Conservation (phyloP, 495 filamentous ascomycete species). For the Extremus antarcticus region DNA sequence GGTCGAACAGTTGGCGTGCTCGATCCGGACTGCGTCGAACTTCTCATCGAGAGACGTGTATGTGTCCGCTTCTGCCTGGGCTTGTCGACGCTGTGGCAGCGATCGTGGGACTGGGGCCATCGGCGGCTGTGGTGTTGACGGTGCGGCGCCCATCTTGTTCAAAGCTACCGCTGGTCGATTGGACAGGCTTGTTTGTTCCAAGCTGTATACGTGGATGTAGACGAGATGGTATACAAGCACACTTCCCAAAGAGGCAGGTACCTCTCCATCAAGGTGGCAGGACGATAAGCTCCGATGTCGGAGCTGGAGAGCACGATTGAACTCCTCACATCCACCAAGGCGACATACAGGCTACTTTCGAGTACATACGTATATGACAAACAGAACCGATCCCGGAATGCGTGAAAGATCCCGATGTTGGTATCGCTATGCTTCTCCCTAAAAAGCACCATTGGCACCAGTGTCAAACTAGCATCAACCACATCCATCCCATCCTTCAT, state of each 20-base stretch:
- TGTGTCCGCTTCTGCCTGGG: neutral
- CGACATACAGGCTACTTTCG: too few relatives aligned
- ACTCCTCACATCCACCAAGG: too few relatives aligned
- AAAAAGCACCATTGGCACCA: too few relatives aligned
- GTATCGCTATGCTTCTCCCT: too few relatives aligned
- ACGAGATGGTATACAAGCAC: neutral
- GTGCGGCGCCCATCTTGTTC: neutral
- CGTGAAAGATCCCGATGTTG: too few relatives aligned
- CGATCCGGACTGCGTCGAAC: slow-evolving; percentile 20
- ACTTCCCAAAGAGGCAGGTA: neutral
- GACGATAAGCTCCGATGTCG: neutral
- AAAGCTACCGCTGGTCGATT: too few relatives aligned
- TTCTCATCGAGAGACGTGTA: slow-evolving; percentile 16
- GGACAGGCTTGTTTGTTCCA: too few relatives aligned
- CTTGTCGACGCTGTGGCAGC: neutral
- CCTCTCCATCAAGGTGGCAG: neutral
- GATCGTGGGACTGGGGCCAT: neutral
- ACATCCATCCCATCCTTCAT: neutral
- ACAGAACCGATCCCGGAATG: too few relatives aligned
- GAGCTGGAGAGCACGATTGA: too few relatives aligned
- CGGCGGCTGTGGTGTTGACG: neutral
- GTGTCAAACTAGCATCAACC: neutral
- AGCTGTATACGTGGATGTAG: too few relatives aligned
- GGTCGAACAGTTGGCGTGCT: neutral
- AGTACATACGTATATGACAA: too few relatives aligned